Conservation (phyloP, 768 basidiomycete species). For the Neoboletus subvelutipes region DNA sequence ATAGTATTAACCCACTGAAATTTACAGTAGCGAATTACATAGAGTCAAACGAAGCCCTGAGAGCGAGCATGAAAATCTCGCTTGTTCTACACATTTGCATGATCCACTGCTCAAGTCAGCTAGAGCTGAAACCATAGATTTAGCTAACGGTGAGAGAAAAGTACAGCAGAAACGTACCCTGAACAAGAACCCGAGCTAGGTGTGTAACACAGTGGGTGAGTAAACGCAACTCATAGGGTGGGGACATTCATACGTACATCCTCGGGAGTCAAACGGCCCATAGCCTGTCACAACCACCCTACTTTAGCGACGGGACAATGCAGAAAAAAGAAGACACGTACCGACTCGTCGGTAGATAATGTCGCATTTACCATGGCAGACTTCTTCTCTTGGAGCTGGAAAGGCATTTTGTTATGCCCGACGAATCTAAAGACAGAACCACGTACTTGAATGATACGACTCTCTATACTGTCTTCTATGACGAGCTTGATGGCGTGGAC, state of each 20-base stretch:
- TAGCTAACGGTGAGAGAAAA: not conserved
- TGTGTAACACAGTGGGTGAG: not conserved
- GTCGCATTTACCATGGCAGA: constrained; percentile 92
- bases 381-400: constrained; percentile 93
- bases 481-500: constrained; percentile 93
- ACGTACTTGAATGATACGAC: constrained; percentile 82
- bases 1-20: not conserved
- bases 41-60: not conserved
- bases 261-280: constrained; percentile 90
- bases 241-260: constrained; percentile 46
- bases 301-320: constrained; percentile 12
- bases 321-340: constrained; percentile 33
- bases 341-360: constrained; percentile 76
- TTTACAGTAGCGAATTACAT: not conserved
- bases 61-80: not conserved
- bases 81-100: not conserved
- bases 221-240: not conserved
- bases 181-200: constrained; percentile 46
- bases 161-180: constrained; percentile 35
- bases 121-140: constrained; percentile 18
- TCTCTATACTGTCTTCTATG: constrained; percentile 95
- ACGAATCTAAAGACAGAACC: not conserved
- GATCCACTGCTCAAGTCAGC: not conserved
- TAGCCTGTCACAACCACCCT: constrained; percentile 51
- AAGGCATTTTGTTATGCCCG: not conserved